A percentile compares a stretch with the other conserved stretches of the same genome.
Evolutionary conservation across 2,329 filamentous ascomycete species (phyloP).

Genomic region (Colletotrichum coccodes): DNA sequence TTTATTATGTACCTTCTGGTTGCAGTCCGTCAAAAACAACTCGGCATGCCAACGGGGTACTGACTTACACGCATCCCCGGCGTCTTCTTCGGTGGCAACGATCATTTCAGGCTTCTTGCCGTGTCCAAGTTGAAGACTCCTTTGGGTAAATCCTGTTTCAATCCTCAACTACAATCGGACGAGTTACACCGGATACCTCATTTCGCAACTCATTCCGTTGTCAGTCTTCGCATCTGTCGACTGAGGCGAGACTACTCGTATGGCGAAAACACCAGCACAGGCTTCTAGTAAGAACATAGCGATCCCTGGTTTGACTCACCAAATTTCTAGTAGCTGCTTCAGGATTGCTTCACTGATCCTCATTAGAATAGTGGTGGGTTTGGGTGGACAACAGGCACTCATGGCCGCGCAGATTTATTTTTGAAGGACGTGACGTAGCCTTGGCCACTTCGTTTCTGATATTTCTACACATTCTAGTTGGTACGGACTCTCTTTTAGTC

Average conservation of each 20-base stretch:
- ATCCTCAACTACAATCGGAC: neutral
- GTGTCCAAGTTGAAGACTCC: no score
- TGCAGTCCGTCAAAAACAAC: neutral
- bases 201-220: conserved; percentile 31
- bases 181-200: conserved; percentile 32
- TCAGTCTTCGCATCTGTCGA: conserved; percentile 13
- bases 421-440: conserved; percentile 25
- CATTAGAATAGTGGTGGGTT: neutral
- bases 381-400: conserved; percentile 22
- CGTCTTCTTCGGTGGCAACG: conserved; percentile 50
- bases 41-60: neutral
- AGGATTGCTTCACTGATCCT: conserved; percentile 12
- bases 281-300: conserved; percentile 2
- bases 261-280: conserved; percentile 6
- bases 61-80: conserved; percentile 57
- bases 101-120: neutral
- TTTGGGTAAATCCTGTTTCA: no score
- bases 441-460: conserved; percentile 21
- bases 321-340: neutral
- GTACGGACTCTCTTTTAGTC: conserved; percentile 23
- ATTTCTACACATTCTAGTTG: conserved; percentile 18
- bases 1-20: conserved; percentile 7
- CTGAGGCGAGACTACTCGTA: conserved; percentile 20
- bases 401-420: conserved; percentile 27
- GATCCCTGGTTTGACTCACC: neutral